phyloP scores from a whole-genome alignment of 2,329 filamentous ascomycete species.

The Chlorencoelia australis region DNA sequence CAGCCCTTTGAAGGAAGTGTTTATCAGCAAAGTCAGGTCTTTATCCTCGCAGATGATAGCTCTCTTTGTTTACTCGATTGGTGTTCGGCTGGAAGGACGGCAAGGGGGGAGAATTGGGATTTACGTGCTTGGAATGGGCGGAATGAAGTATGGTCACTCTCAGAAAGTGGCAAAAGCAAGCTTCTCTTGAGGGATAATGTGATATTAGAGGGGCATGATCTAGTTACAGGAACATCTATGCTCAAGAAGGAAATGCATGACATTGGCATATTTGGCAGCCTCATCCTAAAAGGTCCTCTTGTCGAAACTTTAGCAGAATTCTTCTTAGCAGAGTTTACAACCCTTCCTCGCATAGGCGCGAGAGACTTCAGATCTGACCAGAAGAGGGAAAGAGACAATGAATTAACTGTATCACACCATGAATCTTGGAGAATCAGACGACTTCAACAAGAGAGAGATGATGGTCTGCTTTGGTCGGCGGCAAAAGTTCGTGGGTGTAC shows the following conservation, averaged over 20 bases:
- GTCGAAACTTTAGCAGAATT: constrained; percentile 59
- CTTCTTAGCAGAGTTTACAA: constrained; percentile 69
- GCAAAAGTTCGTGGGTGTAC: constrained; percentile 74
- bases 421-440: constrained; percentile 46
- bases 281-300: constrained; percentile 68
- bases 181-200: constrained; percentile 81
- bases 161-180: constrained; percentile 35
- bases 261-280: constrained; percentile 70
- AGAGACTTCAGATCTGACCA: constrained; percentile 60
- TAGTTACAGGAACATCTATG: constrained; percentile 27
- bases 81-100: constrained; percentile 80
- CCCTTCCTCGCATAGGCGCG: constrained; percentile 70
- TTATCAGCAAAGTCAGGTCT: constrained; percentile 77
- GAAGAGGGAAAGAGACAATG: constrained; percentile 34
- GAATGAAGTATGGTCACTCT: constrained; percentile 70
- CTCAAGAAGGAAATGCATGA: constrained; percentile 59
- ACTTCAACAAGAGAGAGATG: constrained; percentile 45
- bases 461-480: constrained; percentile 69
- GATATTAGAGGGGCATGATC: constrained; percentile 52
- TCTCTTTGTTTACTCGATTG: constrained; percentile 82
- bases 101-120: constrained; percentile 83
- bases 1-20: constrained; percentile 80
- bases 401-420: constrained; percentile 30
- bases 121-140: constrained; percentile 69
- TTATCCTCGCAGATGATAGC: constrained; percentile 46